These are phyloP conservation scores for Irpex sp. DNA, from an alignment of 1,284 basidiomycete species.

Conservation along the genomic window DNA sequence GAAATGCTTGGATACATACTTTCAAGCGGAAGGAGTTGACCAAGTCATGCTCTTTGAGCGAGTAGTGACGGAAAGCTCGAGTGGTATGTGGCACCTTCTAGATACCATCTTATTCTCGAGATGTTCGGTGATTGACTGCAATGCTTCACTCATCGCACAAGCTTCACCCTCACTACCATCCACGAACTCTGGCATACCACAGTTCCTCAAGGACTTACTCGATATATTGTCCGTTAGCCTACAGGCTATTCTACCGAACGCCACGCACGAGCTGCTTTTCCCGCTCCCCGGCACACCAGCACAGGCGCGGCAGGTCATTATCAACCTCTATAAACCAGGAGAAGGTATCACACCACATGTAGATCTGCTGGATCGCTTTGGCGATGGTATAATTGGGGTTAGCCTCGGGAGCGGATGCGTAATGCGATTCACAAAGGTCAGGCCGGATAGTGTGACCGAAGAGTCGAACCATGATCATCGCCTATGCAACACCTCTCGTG, in stretches of 20 bases:
- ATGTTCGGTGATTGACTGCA: background rate
- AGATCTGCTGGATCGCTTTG: constrained; percentile 72
- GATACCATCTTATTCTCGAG: background rate
- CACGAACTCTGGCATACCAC: constrained; percentile 42
- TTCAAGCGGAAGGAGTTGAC: constrained; percentile 47
- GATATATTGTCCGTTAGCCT: constrained; percentile 44
- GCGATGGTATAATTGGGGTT: constrained; percentile 77
- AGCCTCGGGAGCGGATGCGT: constrained; percentile 70
- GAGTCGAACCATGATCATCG: constrained; percentile 1
- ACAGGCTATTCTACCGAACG: constrained; percentile 40
- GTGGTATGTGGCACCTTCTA: background rate
- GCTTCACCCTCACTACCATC: background rate
- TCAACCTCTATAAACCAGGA: constrained; percentile 76
- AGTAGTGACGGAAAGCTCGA: constrained; percentile 14
- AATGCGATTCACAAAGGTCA: constrained; percentile 59
- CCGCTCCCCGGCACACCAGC: constrained; percentile 33
- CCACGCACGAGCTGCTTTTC: constrained; percentile 52
- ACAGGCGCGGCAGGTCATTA: constrained; percentile 66
- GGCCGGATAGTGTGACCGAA: constrained; percentile 1
- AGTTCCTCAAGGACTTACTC: constrained; percentile 52
- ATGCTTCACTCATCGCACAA: background rate
- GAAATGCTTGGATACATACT: constrained; percentile 58
- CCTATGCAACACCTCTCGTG: background rate
- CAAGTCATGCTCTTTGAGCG: constrained; percentile 80
- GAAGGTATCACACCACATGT: constrained; percentile 80